phyloP scores from a whole-genome alignment of 306 rosid species.

The Castanea sativa region DNA sequence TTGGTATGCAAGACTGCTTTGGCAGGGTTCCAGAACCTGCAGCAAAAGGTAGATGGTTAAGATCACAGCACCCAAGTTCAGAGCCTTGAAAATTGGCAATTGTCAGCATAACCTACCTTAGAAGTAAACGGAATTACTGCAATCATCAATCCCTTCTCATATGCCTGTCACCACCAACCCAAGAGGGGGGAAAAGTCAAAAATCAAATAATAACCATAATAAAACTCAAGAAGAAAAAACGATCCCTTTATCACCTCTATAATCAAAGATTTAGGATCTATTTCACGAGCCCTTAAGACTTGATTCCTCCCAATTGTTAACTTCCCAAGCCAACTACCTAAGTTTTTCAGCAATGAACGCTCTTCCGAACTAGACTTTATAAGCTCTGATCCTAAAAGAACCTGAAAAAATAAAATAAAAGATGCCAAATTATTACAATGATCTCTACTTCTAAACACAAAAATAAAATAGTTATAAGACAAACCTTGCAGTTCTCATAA shows the following conservation, averaged over 20 bases:
- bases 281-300: slow-evolving; percentile 94
- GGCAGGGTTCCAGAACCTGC: slow-evolving; percentile 94
- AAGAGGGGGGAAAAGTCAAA: background rate
- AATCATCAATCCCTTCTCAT: slow-evolving; percentile 99
- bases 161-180: slow-evolving; percentile 57
- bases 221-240: background rate
- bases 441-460: background rate
- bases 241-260: slow-evolving; percentile 60
- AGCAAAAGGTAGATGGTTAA: slow-evolving; percentile 20
- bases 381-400: slow-evolving; percentile 92
- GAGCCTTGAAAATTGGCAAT: background rate
- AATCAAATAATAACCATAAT: slow-evolving; percentile 3
- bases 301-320: slow-evolving; percentile 95
- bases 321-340: slow-evolving; percentile 99
- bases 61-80: slow-evolving; percentile 8
- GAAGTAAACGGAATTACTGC: slow-evolving; percentile 99
- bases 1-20: slow-evolving; percentile 88
- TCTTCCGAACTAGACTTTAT: slow-evolving; percentile 98
- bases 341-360: slow-evolving; percentile 91
- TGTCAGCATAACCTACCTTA: slow-evolving; percentile 55
- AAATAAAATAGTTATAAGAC: background rate
- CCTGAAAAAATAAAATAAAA: slow-evolving; percentile 45
- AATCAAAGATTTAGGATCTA: slow-evolving; percentile 95
- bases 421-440: background rate
- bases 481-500: slow-evolving; percentile 98